These are phyloP conservation scores for Colletotrichum shisoi DNA, from an alignment of 2,329 filamentous ascomycete species.

Conservation along the genomic window DNA sequence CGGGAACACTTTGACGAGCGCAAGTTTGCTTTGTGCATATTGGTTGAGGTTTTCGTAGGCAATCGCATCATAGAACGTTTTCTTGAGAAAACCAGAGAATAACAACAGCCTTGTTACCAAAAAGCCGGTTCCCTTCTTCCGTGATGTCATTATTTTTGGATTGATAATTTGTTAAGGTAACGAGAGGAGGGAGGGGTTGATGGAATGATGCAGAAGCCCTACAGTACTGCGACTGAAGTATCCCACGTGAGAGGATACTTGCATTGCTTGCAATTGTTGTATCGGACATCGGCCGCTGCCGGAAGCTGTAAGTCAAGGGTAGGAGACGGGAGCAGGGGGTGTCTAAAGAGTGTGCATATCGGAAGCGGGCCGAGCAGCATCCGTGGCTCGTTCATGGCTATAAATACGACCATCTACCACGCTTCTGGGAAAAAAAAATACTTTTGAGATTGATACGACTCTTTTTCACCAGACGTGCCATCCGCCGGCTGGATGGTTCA, in stretches of 20 bases:
- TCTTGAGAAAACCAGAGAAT: conserved; percentile 26
- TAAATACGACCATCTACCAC: not conserved
- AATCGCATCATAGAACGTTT: conserved; percentile 15
- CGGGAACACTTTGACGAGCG: not conserved
- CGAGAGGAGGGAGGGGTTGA: too few species aligned
- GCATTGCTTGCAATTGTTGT: not conserved
- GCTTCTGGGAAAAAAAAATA: too few species aligned
- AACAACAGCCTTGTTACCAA: conserved; percentile 24
- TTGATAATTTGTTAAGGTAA: too few species aligned
- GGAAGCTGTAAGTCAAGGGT: not conserved
- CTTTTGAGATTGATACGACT: not conserved
- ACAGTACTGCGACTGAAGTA: too few species aligned
- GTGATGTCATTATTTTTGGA: not conserved
- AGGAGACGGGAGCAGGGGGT: too few species aligned
- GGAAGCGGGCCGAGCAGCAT: not conserved
- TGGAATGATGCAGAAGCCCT: too few species aligned
- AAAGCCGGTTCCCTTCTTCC: not conserved
- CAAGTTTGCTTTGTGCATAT: conserved; percentile 20
- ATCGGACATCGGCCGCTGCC: not conserved
- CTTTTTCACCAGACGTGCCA: not conserved
- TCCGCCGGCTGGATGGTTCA: too few species aligned
- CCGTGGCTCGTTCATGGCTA: too few species aligned
- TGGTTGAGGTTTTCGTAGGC: not conserved
- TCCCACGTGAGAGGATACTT: not conserved
- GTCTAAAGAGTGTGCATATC: not conserved